These are phyloP conservation scores for Epicoccum sorghinum DNA, from an alignment of 2,329 filamentous ascomycete genomes.

Conservation along the genomic window DNA sequence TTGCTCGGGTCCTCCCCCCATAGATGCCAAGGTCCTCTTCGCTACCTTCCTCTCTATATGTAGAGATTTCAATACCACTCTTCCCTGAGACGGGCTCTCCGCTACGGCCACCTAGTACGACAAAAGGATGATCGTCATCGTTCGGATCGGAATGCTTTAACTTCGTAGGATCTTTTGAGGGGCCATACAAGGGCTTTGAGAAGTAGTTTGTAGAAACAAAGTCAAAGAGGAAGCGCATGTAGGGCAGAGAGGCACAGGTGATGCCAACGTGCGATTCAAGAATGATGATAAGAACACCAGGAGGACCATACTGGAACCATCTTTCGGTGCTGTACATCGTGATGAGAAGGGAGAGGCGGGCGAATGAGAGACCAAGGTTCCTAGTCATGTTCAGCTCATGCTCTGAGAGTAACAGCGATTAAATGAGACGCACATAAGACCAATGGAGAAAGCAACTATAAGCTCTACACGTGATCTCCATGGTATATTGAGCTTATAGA, in stretches of 20 bases:
- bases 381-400: background rate
- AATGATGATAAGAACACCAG: slow-evolving; percentile 17
- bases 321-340: slow-evolving; percentile 15
- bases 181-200: slow-evolving; percentile 2
- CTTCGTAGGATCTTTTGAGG: slow-evolving; percentile 8
- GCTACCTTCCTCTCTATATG: background rate
- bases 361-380: slow-evolving; percentile 14
- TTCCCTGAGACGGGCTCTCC: slow-evolving; percentile 3
- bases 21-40: slow-evolving; percentile 1
- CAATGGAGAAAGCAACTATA: slow-evolving; percentile 20
- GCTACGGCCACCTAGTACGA: background rate
- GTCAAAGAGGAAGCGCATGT: slow-evolving; percentile 14
- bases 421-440: slow-evolving; percentile 13
- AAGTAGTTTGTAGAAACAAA: slow-evolving; percentile 10
- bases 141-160: slow-evolving; percentile 3
- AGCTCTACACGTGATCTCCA: slow-evolving; percentile 18
- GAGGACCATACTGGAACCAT: slow-evolving; percentile 15
- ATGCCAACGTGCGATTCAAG: slow-evolving; percentile 16
- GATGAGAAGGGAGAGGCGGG: slow-evolving; percentile 15
- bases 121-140: slow-evolving; percentile 1
- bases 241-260: slow-evolving; percentile 13
- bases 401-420: background rate
- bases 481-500: slow-evolving; percentile 25
- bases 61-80: slow-evolving; percentile 9
- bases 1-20: background rate